phyloP scores from a whole-genome alignment of 306 rosid species.

The Dalbergia oliveri region DNA sequence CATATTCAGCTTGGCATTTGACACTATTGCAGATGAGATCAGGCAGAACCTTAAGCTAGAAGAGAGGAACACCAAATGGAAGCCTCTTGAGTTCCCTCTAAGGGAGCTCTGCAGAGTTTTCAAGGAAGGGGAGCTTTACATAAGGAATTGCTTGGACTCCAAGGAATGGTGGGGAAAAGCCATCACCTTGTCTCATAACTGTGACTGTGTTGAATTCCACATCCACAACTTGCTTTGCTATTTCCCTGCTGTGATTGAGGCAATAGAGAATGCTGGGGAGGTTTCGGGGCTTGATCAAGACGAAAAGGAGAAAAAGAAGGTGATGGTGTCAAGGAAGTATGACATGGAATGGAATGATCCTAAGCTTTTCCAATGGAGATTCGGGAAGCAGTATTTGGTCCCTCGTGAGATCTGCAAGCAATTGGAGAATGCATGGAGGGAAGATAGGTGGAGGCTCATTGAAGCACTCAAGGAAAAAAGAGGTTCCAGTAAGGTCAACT shows the following conservation, averaged over 20 bases:
- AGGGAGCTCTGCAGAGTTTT: slow-evolving; percentile 77
- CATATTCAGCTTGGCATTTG: slow-evolving; percentile 72
- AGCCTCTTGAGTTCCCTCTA: slow-evolving; percentile 78
- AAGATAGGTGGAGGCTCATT: slow-evolving; percentile 80
- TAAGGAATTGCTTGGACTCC: slow-evolving; percentile 71
- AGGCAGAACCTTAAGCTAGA: slow-evolving; percentile 69
- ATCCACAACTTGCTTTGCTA: slow-evolving; percentile 77
- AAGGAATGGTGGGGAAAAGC: slow-evolving; percentile 87
- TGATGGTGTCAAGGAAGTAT: slow-evolving; percentile 68
- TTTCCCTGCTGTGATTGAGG: slow-evolving; percentile 87
- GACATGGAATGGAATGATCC: slow-evolving; percentile 85
- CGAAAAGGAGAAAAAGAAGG: slow-evolving; percentile 75
- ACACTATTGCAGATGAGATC: slow-evolving; percentile 83
- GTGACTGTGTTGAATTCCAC: slow-evolving; percentile 78
- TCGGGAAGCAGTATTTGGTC: slow-evolving; percentile 92
- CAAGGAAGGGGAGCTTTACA: slow-evolving; percentile 81
- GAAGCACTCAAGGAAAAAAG: slow-evolving; percentile 71
- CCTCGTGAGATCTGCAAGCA: slow-evolving; percentile 65
- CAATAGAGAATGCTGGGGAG: slow-evolving; percentile 81
- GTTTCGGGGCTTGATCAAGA: slow-evolving; percentile 70
- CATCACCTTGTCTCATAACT: slow-evolving; percentile 65
- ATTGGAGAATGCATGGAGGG: slow-evolving; percentile 72
- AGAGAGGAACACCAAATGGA: slow-evolving; percentile 88
- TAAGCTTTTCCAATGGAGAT: slow-evolving; percentile 83
- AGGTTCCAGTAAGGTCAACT: slow-evolving; percentile 26